Evolutionary conservation across 2,329 filamentous ascomycete species (phyloP), one percentile per base, ranked within the genome.

Genomic region (Aspergillaceae sp.): DNA sequence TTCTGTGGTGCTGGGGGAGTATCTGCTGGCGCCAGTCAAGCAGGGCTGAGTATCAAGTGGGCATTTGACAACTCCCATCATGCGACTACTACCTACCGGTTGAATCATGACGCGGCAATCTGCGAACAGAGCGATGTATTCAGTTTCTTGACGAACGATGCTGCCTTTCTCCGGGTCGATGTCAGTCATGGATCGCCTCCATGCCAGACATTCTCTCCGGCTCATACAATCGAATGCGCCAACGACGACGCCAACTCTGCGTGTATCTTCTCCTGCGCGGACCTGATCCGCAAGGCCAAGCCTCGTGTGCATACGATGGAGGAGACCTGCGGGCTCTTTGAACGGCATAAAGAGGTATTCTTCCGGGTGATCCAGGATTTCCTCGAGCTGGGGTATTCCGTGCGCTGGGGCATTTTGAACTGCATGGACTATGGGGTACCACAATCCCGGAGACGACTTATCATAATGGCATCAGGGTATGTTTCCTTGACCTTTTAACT

Each of bases 271-370:
- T 66, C 66, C 0, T 61, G 74, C 0, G 66, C 71, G 1, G 63
- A 75, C 3, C 62, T 89, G 0, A 66, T 91, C 0, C 64, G 74
- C 4, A 75, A 75, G 33, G 62, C 76, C 0, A 76, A 74, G 0
- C 87, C 88, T 0, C 74, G 87, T 0, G 59, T 92, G 0, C 76
- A 87, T 1, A 94, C 87, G 0, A 68, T 94, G 0, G 88, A 94
- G 56, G 84, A 94, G 58, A 90, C 87, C 0, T 82, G 79, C 44
- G 87, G 86, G 0, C 74, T 94, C 1, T 62, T 77, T 26, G 65
- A 75, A 0, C 64, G 71, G 0, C 80, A 83, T 45, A 62, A 67
- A 7, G 64, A 69, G 0, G 81, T 77, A 44, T 82, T 89, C 41
- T 70, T 75, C 35, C 66, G 72, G 0, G 63, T 90, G 0, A 68